Base-by-base conservation (phyloP, 441 rosid genomes). In the Oxalis stricta region DNA sequence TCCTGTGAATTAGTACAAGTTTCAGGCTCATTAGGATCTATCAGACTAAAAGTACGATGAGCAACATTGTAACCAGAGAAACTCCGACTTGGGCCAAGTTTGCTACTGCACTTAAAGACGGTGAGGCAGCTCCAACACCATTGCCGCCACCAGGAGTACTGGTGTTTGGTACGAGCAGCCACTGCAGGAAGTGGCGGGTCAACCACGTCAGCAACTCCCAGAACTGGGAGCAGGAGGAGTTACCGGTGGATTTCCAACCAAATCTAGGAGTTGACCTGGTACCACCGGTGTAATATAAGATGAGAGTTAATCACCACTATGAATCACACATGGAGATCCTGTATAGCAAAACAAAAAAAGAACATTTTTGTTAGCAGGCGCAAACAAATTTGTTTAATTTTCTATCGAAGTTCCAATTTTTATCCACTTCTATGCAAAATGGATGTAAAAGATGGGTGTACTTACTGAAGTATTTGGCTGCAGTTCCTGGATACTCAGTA, bases 401-500 rank as follows among this genome's bases (percentile, higher is more conserved):
- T n/a, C n/a, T n/a, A n/a, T n/a, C n/a, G n/a, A n/a, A n/a, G n/a
- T n/a, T n/a, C n/a, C n/a, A n/a, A 23, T 23, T 23, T 13, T 21
- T 29, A 5, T 24, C 19, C n/a, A 15, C 11, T 14, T 34, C 40
- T 22, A 15, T 38, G 11, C 31, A 6, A 23, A 1, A 6, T 1
- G 31, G 8, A 17, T 18, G 38, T 30, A 4, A 18, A 29, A 28
- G 18, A n/a, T 36, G 14, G 38, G 5, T 18, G 32, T 14, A 58
- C 87, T 77, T 62, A 81, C 85, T 70, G 34, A 66, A 21, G 51
- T 67, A 77, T 68, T 58, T 70, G 67, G 21, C 48, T 11, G 80
- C 75, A 1, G 85, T 77, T 33, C 51, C 75, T 4, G 91, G 91
- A 56, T 46, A 81, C 30, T 81, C 80, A 0, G 79, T 85, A 43